Percentiles rank a stretch among this genome's conserved stretches.
phyloP scores from a whole-genome alignment of 164 flowering plant genomes.

The Sextonia rubra region DNA sequence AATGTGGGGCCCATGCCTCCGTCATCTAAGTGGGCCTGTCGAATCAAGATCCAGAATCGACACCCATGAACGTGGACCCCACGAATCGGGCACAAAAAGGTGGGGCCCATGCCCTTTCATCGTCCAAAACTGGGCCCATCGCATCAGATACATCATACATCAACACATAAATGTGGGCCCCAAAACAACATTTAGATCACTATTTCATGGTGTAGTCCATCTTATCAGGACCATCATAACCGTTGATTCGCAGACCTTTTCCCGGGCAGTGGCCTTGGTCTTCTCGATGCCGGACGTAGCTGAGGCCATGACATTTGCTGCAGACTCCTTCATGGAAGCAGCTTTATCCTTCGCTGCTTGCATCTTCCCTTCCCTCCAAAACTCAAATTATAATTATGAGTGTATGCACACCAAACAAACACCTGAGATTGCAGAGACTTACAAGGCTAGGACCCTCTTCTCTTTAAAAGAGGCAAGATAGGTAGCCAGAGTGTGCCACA shows the following conservation, averaged over 20 bases:
- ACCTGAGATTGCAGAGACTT: no score
- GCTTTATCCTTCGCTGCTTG: conserved; percentile 23
- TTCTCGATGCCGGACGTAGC: conserved; percentile 55
- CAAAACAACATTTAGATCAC: neutral
- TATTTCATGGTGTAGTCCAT: no score
- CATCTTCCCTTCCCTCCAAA: conserved; percentile 9
- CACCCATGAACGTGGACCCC: no score
- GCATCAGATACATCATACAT: neutral
- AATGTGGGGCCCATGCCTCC: no score
- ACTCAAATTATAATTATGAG: no score
- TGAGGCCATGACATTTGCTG: conserved; percentile 37
- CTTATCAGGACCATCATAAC: neutral
- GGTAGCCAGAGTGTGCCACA: no score
- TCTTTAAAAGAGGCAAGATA: no score
- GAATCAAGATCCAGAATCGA: no score
- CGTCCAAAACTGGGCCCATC: neutral
- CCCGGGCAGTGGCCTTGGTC: conserved; percentile 43
- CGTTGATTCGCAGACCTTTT: conserved; percentile 27
- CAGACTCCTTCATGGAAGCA: conserved; percentile 33
- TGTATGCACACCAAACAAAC: no score
- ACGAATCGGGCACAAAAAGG: no score
- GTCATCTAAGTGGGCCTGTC: no score
- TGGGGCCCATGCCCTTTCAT: neutral
- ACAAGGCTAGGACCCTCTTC: no score
- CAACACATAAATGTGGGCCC: neutral